These are phyloP conservation scores for Pseudogymnoascus sp. DNA, from an alignment of 2,329 filamentous ascomycete genomes.

Conservation along the genomic window DNA sequence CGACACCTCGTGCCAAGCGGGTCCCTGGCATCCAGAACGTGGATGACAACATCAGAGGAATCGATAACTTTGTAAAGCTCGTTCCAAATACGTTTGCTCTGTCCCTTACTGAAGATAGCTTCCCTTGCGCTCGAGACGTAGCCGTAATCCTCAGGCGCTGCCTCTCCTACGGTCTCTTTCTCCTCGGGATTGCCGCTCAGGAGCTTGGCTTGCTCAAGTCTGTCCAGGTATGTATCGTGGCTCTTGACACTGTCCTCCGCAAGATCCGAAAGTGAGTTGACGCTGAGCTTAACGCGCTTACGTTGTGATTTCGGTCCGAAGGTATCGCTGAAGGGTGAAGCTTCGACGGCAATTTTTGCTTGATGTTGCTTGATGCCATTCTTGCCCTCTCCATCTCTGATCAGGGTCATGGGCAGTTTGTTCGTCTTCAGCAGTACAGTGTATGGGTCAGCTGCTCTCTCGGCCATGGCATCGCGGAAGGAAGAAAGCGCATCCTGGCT, in stretches of 20 bases:
- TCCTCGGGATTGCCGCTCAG: conserved; percentile 58
- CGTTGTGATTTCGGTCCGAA: conserved; percentile 91
- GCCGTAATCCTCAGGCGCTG: conserved; percentile 32
- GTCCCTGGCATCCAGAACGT: conserved; percentile 83
- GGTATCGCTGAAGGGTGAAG: conserved; percentile 73
- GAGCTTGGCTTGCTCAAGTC: conserved; percentile 68
- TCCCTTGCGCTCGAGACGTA: conserved; percentile 60
- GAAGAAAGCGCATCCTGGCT: conserved; percentile 78
- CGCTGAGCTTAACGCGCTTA: conserved; percentile 83
- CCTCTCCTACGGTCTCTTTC: conserved; percentile 36
- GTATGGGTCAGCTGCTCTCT: conserved; percentile 84
- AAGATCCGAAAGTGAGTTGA: conserved; percentile 72
- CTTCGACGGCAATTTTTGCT: conserved; percentile 89
- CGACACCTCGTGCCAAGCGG: conserved; percentile 83
- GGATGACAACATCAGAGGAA: conserved; percentile 92
- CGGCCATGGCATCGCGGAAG: conserved; percentile 87
- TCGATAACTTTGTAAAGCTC: conserved; percentile 93
- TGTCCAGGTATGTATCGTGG: conserved; percentile 73
- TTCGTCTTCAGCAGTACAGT: conserved; percentile 93
- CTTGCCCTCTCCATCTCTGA: conserved; percentile 66
- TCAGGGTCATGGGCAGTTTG: conserved; percentile 92
- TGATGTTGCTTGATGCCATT: conserved; percentile 87
- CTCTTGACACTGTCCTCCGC: conserved; percentile 71
- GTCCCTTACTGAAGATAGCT: conserved; percentile 88
- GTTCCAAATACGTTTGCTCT: conserved; percentile 95